Base-by-base conservation (phyloP, 148 eudicot genomes). In the Gaultheria prostrata region DNA sequence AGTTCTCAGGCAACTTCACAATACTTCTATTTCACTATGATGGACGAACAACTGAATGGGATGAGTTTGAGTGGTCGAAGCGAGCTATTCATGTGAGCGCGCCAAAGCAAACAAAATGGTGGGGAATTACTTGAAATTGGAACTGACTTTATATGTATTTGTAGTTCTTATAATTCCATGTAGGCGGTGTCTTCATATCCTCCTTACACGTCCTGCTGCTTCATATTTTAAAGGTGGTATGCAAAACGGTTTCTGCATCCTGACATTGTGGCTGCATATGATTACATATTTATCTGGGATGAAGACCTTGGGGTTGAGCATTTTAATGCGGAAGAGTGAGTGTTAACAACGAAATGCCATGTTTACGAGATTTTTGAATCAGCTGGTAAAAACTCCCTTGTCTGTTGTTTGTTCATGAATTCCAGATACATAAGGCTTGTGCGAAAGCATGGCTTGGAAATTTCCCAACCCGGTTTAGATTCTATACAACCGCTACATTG, bases 171-270 rank as follows among this genome's bases (percentile, higher is more conserved):
- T 54, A 3, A 21, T 56, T 35, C 35, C 69, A 53, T 70, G 8
- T 79, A 24, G 15, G 6, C 49, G 30, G 74, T 24, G 45, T 48
- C 32, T 76, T 12, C 35, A 20, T 77, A 30, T 39, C 14, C 1
- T 56, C 30, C 21, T 78, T 82, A 85, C 10, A 67, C 61, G 21
- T 59, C 11, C 11, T 84, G 81, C n/a, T 71, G 8, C 70, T 26
- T 79, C 18, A 73, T 57, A 71, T 17, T 72, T 79, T 73, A 56
- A 87, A 97, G 99, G 99, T 97, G 99, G 99, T 97, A 87, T 76
- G 99, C 98, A 0, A 97, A 97, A 83, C 85, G 99, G 73, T 97
- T 97, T 82, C 90, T 97, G 63, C 98, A 94, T 89, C 99, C 99
- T 0, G 97, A 92, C 83, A 89, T 97, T 78, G 98, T 97, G 83